phyloP scores from a whole-genome alignment of 2,329 filamentous ascomycete genomes.

The Basipetospora sp. region DNA sequence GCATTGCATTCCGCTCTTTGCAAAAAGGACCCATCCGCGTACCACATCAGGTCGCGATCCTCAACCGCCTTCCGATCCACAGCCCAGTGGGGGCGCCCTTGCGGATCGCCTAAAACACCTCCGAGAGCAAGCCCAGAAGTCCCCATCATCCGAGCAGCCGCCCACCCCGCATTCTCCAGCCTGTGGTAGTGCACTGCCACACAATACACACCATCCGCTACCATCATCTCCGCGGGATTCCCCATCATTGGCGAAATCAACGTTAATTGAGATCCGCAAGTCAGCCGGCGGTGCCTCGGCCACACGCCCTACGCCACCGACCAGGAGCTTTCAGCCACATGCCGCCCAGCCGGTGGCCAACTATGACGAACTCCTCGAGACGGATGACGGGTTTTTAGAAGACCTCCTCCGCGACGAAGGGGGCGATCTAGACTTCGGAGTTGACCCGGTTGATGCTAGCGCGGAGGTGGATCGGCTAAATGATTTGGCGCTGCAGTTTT shows the following conservation, averaged over 20 bases:
- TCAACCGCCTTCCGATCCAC: slow-evolving; percentile 18
- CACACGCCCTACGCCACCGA: neutral
- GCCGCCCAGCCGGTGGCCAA: neutral
- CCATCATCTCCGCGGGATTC: too few relatives aligned
- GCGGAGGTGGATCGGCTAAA: slow-evolving; percentile 3
- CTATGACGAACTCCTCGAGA: slow-evolving; percentile 20
- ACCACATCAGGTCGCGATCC: too few relatives aligned
- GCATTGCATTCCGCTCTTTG: too few relatives aligned
- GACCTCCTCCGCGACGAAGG: slow-evolving; percentile 32
- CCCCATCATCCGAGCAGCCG: slow-evolving; percentile 10
- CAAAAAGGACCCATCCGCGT: too few relatives aligned
- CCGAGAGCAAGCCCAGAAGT: slow-evolving; percentile 23
- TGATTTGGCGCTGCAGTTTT: slow-evolving; percentile 3
- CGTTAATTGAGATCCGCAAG: neutral
- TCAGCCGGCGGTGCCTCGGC: neutral
- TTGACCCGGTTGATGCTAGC: neutral
- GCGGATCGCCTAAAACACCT: slow-evolving; percentile 37
- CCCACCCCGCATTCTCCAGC: slow-evolving; percentile 7
- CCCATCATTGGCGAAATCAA: too few relatives aligned
- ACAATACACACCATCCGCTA: too few relatives aligned
- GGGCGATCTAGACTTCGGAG: slow-evolving; percentile 15
- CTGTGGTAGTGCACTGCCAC: slow-evolving; percentile 1
- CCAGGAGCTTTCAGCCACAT: neutral
- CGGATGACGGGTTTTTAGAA: slow-evolving; percentile 37
- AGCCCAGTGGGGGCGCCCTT: slow-evolving; percentile 30